Conservation (phyloP, 1,284 basidiomycete genomes). For the Ceratobasidium theobromae region DNA sequence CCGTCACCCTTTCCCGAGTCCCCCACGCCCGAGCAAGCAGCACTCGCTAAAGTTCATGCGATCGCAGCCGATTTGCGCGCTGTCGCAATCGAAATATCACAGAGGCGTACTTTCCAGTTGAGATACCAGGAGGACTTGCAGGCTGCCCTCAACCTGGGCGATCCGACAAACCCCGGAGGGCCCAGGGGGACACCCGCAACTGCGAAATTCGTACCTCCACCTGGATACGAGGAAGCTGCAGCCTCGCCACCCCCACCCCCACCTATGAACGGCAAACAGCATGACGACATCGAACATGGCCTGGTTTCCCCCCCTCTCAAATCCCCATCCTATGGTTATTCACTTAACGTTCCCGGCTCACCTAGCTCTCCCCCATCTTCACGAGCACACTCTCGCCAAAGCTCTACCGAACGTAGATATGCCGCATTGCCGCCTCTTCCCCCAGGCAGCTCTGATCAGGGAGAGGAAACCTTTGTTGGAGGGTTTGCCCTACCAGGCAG, state of each 20-base stretch:
- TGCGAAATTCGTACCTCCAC: constrained; percentile 71
- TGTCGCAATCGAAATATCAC: constrained; percentile 77
- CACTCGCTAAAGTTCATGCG: constrained; percentile 49
- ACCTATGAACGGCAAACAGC: constrained; percentile 26
- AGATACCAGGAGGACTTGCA: constrained; percentile 71
- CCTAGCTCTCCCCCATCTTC: constrained; percentile 1
- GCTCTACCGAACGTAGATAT: constrained; percentile 32
- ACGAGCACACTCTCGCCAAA: constrained; percentile 13
- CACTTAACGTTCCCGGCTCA: constrained; percentile 8
- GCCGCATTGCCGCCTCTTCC: constrained; percentile 41
- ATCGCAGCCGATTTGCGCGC: constrained; percentile 73
- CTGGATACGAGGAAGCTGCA: constrained; percentile 56
- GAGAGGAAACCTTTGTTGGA: constrained; percentile 3
- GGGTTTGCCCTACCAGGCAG: constrained; percentile 18
- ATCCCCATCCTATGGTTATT: constrained; percentile 18
- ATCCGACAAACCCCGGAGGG: constrained; percentile 37
- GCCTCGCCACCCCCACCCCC: constrained; percentile 31
- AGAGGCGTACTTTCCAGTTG: constrained; percentile 77
- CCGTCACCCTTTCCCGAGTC: constrained; percentile 43
- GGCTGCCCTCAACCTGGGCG: constrained; percentile 67
- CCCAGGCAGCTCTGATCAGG: constrained; percentile 33
- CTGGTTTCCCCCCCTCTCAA: constrained; percentile 2
- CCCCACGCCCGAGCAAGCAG: constrained; percentile 38
- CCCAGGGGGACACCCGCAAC: constrained; percentile 46
- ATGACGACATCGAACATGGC: background rate